These are phyloP conservation scores for Hygrophila difformis DNA, from an alignment of 257 asterid species.

Conservation along the genomic window DNA sequence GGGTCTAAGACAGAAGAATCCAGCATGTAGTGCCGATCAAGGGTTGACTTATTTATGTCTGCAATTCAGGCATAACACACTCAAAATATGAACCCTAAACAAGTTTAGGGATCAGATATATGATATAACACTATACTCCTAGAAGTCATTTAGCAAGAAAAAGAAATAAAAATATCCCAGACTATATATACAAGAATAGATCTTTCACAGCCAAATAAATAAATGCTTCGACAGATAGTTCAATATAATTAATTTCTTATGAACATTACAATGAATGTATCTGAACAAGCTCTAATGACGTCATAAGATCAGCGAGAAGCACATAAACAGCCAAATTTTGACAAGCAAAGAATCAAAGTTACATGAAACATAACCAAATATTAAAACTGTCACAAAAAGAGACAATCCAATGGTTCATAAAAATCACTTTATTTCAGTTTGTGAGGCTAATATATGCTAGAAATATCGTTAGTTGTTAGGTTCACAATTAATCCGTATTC, in stretches of 20 bases:
- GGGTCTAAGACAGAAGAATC: constrained; percentile 51
- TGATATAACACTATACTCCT: constrained; percentile 12
- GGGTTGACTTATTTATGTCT: constrained; percentile 46
- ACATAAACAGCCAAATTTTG: too few species aligned
- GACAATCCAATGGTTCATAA: too few species aligned
- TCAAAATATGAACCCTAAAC: constrained; percentile 49
- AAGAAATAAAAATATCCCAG: neutral
- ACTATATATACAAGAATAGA: too few species aligned
- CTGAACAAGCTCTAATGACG: neutral
- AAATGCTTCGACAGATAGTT: too few species aligned
- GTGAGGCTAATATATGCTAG: too few species aligned
- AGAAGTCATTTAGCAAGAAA: constrained; percentile 7
- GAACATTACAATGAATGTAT: constrained; percentile 2
- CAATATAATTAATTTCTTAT: neutral
- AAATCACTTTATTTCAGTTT: too few species aligned
- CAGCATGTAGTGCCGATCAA: constrained; percentile 50
- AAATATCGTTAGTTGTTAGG: too few species aligned
- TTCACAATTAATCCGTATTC: too few species aligned
- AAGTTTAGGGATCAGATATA: constrained; percentile 36
- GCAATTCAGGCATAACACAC: constrained; percentile 56
- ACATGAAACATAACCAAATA: neutral
- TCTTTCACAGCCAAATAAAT: too few species aligned
- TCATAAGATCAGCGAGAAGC: neutral
- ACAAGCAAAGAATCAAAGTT: constrained; percentile 2
- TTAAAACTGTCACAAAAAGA: neutral